Base-by-base conservation (phyloP, 1,139 yeast genomes). In the Pichia kudriavzevii region DNA sequence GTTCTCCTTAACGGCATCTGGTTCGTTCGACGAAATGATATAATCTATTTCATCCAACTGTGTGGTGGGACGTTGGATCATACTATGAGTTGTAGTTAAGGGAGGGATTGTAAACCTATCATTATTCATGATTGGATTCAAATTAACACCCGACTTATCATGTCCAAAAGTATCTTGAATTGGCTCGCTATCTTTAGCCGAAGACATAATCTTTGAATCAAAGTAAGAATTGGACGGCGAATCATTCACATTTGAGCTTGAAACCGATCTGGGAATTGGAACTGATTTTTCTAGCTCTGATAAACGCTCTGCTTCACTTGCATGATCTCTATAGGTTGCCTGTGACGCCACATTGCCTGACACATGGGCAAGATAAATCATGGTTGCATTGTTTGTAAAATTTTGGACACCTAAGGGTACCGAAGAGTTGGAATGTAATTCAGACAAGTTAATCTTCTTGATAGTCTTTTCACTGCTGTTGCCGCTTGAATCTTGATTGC, bases 271-370 rank as follows among this genome's bases (percentile, higher is more conserved):
- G 14, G 39, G 38, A 11, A 32, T 32, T 3, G 42, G 42, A 2
- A 37, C 35, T 2, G 42, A 34, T 30, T 26, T 43, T 33, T 64
- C 79, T 20, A 59, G 61, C 55, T 56, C 73, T 51, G 63, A 71
- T 56, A 63, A 79, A 55, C 63, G 69, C 36, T 67, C 66, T 39
- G 69, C 60, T 1, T 82, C 93, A 54, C 79, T 82, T 22, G 79
- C 72, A 27, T 79, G 64, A 50, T 79, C 82, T 43, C 80, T 60
- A 41, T 67, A 77, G 47, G 75, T 83, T 3, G 79, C 79, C 41
- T 70, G 66, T n/a, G n/a, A n/a, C 4, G 87, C 82, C 19, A 79
- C 75, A 5, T 72, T 67, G 0, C 87, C 88, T 0, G 88, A 88
- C 0, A 85, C 83, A 43, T 76, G 76, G 4, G 91, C 88, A 22